These are phyloP conservation scores for Penicillium lividum DNA, from an alignment of 495 filamentous ascomycete species.

Conservation along the genomic window DNA sequence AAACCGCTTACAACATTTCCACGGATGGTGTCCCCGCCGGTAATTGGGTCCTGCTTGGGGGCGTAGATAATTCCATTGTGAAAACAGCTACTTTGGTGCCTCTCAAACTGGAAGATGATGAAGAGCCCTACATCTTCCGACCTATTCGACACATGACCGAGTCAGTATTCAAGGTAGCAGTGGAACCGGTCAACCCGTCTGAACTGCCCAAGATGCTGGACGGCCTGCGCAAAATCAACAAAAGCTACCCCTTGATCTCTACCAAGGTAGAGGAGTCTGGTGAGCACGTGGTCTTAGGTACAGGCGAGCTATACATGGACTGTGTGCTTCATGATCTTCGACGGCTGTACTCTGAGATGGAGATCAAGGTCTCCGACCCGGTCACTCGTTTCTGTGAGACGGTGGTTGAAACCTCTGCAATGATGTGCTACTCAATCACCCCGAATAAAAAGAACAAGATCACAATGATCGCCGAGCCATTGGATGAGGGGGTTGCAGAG, in stretches of 20 bases:
- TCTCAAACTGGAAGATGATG: slow-evolving; percentile 73
- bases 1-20: slow-evolving; percentile 88
- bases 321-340: slow-evolving; percentile 96
- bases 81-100: slow-evolving; percentile 96
- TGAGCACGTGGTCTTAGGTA: slow-evolving; percentile 92
- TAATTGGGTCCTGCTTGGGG: slow-evolving; percentile 88
- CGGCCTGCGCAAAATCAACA: slow-evolving; percentile 93
- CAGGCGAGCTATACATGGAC: slow-evolving; percentile 98
- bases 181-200: slow-evolving; percentile 97
- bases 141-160: slow-evolving; percentile 94
- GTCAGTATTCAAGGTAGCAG: slow-evolving; percentile 95
- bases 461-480: slow-evolving; percentile 94
- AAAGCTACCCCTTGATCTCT: slow-evolving; percentile 90
- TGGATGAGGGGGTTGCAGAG: slow-evolving; percentile 91
- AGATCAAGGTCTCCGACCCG: slow-evolving; percentile 96
- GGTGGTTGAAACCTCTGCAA: slow-evolving; percentile 94
- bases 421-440: slow-evolving; percentile 96
- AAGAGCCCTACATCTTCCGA: slow-evolving; percentile 92
- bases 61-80: slow-evolving; percentile 97
- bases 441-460: slow-evolving; percentile 99
- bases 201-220: slow-evolving; percentile 99
- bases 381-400: slow-evolving; percentile 98
- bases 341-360: slow-evolving; percentile 96
- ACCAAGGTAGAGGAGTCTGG: slow-evolving; percentile 99
- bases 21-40: slow-evolving; percentile 91